These are phyloP conservation scores for Xylariaceae sp. DNA, from an alignment of 2,329 filamentous ascomycete species.

Conservation along the genomic window DNA sequence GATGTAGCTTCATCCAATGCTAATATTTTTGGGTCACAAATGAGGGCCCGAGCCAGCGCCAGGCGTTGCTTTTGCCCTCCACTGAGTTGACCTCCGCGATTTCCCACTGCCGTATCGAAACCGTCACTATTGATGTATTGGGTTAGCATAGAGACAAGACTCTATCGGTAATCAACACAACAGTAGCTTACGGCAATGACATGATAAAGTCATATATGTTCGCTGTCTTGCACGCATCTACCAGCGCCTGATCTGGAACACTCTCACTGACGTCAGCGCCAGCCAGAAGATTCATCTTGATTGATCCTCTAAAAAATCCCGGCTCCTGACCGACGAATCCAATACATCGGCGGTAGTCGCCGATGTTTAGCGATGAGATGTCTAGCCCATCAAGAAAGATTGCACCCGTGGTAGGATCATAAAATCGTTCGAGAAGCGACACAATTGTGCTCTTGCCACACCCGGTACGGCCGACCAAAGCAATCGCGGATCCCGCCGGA, in stretches of 20 bases:
- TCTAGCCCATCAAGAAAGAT: conserved; percentile 45
- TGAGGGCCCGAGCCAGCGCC: conserved; percentile 56
- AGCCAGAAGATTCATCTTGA: too few species aligned
- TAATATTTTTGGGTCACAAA: conserved; percentile 45
- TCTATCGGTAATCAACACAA: too few species aligned
- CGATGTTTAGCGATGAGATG: conserved; percentile 44
- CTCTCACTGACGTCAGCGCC: too few species aligned
- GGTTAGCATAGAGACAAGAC: too few species aligned
- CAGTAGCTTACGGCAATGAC: too few species aligned
- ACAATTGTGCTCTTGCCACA: conserved; percentile 34
- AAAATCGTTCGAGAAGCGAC: conserved; percentile 51
- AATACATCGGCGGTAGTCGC: conserved; percentile 39
- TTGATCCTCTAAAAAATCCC: too few species aligned
- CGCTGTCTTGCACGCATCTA: background rate
- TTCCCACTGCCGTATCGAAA: conserved; percentile 9
- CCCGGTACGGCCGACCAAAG: conserved; percentile 42
- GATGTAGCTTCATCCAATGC: background rate
- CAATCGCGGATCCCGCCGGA: conserved; percentile 34
- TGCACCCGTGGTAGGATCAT: conserved; percentile 48
- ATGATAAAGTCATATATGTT: background rate
- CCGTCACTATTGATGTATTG: too few species aligned
- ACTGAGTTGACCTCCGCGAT: conserved; percentile 52
- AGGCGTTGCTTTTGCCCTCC: conserved; percentile 62
- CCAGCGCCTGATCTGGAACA: too few species aligned
- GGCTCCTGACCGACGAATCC: conserved; percentile 39